Conservation (phyloP, 2,329 filamentous ascomycete species). For the Colletotrichum navitas region DNA sequence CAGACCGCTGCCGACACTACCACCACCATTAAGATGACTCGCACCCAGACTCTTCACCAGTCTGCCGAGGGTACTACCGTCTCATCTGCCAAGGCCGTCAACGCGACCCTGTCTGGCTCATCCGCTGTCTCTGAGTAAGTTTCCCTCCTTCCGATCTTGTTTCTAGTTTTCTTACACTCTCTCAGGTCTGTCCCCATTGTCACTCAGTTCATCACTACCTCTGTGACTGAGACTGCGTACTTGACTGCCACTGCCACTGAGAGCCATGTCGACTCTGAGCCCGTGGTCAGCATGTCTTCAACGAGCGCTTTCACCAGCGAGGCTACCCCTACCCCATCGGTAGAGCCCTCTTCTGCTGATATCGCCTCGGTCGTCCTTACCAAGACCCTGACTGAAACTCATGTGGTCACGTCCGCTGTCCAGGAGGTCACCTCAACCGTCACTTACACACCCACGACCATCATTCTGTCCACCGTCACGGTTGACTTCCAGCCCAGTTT, state of each 20-base stretch:
- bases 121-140: conserved; percentile 24
- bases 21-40: conserved; percentile 34
- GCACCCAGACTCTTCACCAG: conserved; percentile 28
- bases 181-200: conserved; percentile 18
- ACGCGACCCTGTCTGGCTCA: conserved; percentile 17
- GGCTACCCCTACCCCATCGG: conserved; percentile 12
- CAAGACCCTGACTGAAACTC: conserved; percentile 30
- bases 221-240: conserved; percentile 37
- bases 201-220: conserved; percentile 34
- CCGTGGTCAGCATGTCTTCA: neutral
- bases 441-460: conserved; percentile 31
- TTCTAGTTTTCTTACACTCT: neutral
- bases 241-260: conserved; percentile 26
- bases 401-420: conserved; percentile 22
- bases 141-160: neutral
- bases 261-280: conserved; percentile 1
- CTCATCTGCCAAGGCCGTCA: conserved; percentile 32
- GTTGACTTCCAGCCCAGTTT: conserved; percentile 1
- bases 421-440: conserved; percentile 26
- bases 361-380: conserved; percentile 33
- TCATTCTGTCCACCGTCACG: conserved; percentile 19
- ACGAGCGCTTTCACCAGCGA: neutral
- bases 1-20: conserved; percentile 12
- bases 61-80: conserved; percentile 30
- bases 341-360: conserved; percentile 22